Evolutionary conservation across 179 eudicot species (phyloP).

Genomic region (Nepenthes alata): DNA sequence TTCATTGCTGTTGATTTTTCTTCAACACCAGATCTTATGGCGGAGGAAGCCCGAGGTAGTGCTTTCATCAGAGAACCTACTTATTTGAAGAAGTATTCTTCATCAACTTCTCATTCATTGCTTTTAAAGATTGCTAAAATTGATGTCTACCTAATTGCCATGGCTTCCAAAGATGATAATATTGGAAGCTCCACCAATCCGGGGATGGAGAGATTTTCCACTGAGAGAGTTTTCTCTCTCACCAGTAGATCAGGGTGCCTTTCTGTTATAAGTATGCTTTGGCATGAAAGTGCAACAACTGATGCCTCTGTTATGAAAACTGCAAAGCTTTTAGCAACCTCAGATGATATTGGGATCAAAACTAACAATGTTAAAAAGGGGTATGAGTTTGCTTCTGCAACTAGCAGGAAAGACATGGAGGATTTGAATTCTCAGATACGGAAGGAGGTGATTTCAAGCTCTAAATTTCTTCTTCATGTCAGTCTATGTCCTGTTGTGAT

Average conservation of each 20-base stretch:
- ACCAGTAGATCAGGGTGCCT: slow-evolving; percentile 24
- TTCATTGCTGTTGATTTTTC: slow-evolving; percentile 65
- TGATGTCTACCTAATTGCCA: slow-evolving; percentile 34
- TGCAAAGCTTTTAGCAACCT: slow-evolving; percentile 63
- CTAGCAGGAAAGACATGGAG: slow-evolving; percentile 40
- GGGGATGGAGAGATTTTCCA: slow-evolving; percentile 20
- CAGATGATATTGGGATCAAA: slow-evolving; percentile 36
- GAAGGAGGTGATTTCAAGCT: slow-evolving; percentile 60
- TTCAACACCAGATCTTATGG: slow-evolving; percentile 20
- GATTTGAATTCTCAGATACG: slow-evolving; percentile 30
- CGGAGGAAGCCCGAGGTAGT: slow-evolving; percentile 23
- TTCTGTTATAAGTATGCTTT: slow-evolving; percentile 52
- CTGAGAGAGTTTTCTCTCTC: slow-evolving; percentile 39
- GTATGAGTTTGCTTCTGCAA: slow-evolving; percentile 62
- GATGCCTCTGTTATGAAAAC: slow-evolving; percentile 60
- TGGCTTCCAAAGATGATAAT: slow-evolving; percentile 15
- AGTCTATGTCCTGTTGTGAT: slow-evolving; percentile 37
- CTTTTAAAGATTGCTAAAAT: slow-evolving; percentile 46
- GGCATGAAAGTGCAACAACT: slow-evolving; percentile 56
- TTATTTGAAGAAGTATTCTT: slow-evolving; percentile 17
- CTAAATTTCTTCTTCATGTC: slow-evolving; percentile 48
- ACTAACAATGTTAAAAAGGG: slow-evolving; percentile 30
- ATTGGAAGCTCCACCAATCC: slow-evolving; percentile 12
- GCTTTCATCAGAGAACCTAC: slow-evolving; percentile 17
- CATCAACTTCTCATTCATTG: slow-evolving; percentile 40